Base-by-base conservation (phyloP, 805 yeast species). In the Lipomyces sp. region DNA sequence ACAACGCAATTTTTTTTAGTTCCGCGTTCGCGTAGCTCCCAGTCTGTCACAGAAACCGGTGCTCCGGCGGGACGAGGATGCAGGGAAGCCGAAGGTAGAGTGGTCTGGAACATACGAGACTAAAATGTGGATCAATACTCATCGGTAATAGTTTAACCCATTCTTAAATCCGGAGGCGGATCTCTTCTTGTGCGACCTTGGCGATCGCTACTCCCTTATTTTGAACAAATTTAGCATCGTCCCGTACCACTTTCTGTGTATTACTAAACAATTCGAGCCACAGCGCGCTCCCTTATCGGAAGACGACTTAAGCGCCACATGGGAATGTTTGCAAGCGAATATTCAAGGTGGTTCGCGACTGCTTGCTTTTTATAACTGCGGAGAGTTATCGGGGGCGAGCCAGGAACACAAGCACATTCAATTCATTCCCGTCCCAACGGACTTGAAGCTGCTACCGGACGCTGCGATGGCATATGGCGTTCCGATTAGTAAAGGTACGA, bases 381-480 rank as follows among this genome's bases (percentile, higher is more conserved):
- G 99, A 6, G 86, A 87, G 24, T 83, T 86, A 72, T 86, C 96
- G 69, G 99, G 98, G 1, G 97, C 97, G n/a, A 92, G 97, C 0
- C 95, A 92, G 74, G 88, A 90, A 58, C 99, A 94, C 79, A 92
- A 90, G 75, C 99, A 94, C 78, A 78, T 95, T 69, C 99, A 95
- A 78, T 87, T 93, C 77, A 80, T 94, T 83, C 82, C 86, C 55
- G 80, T 90, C 55, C 96, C 97, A 1, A 75, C 79, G 6, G 67
- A 81, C 30, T 87, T 86, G 75, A 77, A 77, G 0, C 84, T 90
- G 5, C 86, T 84, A 75, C 89, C 90, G 60, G 87, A 86, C 57
- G 68, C 74, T 13, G 66, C 67, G 15, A 24, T 67, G 50, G 51
- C 62, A 3, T 57, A 59, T 37, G 67, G 66, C n/a, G 55, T 50